Base-by-base conservation (phyloP, 345 rosid species). In the Stellera chamaejasme region DNA sequence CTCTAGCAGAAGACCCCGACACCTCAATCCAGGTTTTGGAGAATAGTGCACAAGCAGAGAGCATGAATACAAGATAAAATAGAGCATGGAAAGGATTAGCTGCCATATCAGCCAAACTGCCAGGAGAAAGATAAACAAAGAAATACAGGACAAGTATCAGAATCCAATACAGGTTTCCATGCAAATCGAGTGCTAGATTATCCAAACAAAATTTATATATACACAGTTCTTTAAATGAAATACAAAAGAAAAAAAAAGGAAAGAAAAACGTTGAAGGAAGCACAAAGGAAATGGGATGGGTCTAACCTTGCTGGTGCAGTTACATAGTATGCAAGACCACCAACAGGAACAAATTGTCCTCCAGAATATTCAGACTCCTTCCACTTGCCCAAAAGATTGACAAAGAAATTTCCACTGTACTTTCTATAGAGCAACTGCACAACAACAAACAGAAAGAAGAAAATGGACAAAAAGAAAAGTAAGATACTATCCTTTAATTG, bases 11-110 rank as follows among this genome's bases (percentile, higher is more conserved):
- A 49, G 94, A 85, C 13, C 94, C 87, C 3, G 94, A 82, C 44
- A 85, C 89, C 68, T 85, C 89, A 50, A 85, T 85, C 89, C 93
- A 85, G 10, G 93, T 79, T 67, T 82, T 85, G 25, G 90, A 85
- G 78, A 85, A 85, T n/a, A 83, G 74, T 11, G 90, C 90, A 73
- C 94, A 85, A 6, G 94, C 87, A 5, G 82, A 63, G 45, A 85
- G 72, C 94, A 85, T 85, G 66, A 85, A 85, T 41, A 85, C 73
- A 14, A 85, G 69, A 63, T 85, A 85, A 71, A 85, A 85, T 48
- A 85, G 72, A 52, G 87, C 87, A 75, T 80, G 89, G 78, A 85
- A 85, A 6, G 88, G 87, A 74, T 82, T 77, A 45, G 90, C 85
- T 50, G 85, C 87, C 87, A 85, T 82, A 19, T 83, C 87, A 0